Evolutionary conservation across 352 stramenopile genomes (phyloP), one percentile per base, ranked within the genome.

Genomic region (Phytopythium sindhum): DNA sequence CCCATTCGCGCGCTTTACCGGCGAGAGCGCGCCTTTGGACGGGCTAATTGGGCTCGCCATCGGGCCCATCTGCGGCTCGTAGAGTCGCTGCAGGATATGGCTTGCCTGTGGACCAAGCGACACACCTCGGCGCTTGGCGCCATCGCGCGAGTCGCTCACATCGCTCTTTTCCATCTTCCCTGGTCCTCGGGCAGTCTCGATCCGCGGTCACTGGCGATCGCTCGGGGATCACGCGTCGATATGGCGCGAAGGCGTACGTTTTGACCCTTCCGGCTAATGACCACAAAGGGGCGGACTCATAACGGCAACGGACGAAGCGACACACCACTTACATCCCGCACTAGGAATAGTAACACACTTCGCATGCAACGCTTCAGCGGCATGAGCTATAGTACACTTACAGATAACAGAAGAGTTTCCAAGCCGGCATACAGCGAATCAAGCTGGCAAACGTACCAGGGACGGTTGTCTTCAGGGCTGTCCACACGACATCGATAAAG

Each of bases 11-110:
- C 44, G 29, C 33, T 67, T 39, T 61, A 29, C 35, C 7, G 55
- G 55, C 23, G 54, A 60, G 23, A 60, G 54, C 21, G 41, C 24
- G 24, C 14, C 33, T 24, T 58, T 64, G 6, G 23, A 26, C 10
- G 59, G 59, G 29, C 59, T 64, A 1, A 45, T n/a, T 0, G 53
- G 53, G 35, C 2, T 42, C 4, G 31, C 65, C 2, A 51, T 67
- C 31, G 80, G 74, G 0, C 78, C 81, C 29, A 89, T 67, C 31
- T 87, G 78, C 5, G 81, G 81, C 48, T 89, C 81, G 31, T 90
- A 90, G 2, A 90, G 63, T 17, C 81, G 76, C 65, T 90, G 81
- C 37, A 88, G 66, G 60, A 90, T 90, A 41, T 89, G 67, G 35
- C 57, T 87, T 24, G 78, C 66, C 60, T 88, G 78, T 11, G 80